Base-by-base conservation (phyloP, 352 stramenopile genomes). In the Peronosclerospora sorghi region DNA sequence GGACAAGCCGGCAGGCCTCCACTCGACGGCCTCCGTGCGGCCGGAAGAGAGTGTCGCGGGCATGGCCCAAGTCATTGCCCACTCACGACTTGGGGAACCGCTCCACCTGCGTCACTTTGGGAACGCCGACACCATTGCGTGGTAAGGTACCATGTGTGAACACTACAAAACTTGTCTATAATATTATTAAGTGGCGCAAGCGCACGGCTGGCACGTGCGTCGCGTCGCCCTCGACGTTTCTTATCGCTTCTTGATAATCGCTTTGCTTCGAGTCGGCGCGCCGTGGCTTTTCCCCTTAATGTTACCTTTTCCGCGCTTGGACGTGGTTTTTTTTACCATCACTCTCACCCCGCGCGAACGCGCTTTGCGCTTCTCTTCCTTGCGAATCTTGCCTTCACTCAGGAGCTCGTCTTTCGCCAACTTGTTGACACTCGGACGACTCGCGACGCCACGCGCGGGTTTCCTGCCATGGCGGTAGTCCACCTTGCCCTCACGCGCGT, bases 401-500 rank as follows among this genome's bases (percentile, higher is more conserved):
- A 86, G 61, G 45, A 92, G 48, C 48, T 92, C 79, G 48, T 78
- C 61, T 64, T 87, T 89, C 30, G 69, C 76, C 51, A 79, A 61
- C 52, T 82, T 83, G 68, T 91, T 91, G 19, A 80, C 73, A 17
- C 56, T 66, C 23, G 45, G 60, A 30, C 59, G 73, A 26, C 58
- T 66, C 5, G 48, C 46, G 20, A 48, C 45, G 12, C 28, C 48
- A 52, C 38, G 42, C 41, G 62, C 64, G 10, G 78, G 78, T 59
- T 90, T 90, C 46, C 73, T 73, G 45, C 79, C 79, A 45, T 86
- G 54, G 37, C 75, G 79, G 68, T 92, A 89, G 50, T 88, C 79
- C 14, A 86, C 51, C 18, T 75, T 78, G 34, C 63, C 41, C 8
- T 64, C 59, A n/a, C 74, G 69, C 34, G 74, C 69, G 24, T 81